phyloP scores from a whole-genome alignment of 2,329 filamentous ascomycete genomes.

The Fusarium oxysporum region DNA sequence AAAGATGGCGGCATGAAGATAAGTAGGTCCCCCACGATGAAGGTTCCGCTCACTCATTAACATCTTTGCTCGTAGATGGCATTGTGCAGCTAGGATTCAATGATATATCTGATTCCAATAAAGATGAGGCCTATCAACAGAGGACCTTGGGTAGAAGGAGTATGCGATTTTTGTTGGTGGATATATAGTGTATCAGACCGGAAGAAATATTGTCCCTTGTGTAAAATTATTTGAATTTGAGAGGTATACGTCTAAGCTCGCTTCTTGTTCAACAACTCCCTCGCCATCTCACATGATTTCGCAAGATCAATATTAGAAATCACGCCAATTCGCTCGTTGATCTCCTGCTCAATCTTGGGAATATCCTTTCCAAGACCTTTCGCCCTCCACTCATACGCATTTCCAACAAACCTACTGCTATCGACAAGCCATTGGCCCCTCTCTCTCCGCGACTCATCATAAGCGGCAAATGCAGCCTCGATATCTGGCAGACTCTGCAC shows the following conservation, averaged over 20 bases:
- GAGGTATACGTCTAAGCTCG: neutral
- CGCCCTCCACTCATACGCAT: constrained; percentile 59
- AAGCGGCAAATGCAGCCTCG: constrained; percentile 50
- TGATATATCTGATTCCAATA: neutral
- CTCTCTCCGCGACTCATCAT: constrained; percentile 62
- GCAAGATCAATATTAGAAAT: constrained; percentile 29
- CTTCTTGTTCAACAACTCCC: neutral
- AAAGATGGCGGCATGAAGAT: neutral
- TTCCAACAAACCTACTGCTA: constrained; percentile 57
- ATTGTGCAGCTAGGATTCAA: no score
- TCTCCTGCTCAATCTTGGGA: constrained; percentile 29
- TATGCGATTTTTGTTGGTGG: no score
- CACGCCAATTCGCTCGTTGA: constrained; percentile 24
- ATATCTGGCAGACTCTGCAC: constrained; percentile 47
- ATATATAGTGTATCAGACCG: neutral
- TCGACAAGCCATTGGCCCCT: constrained; percentile 62
- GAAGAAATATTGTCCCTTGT: no score
- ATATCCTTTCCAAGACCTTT: constrained; percentile 32
- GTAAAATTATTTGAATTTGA: neutral
- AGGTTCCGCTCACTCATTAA: neutral
- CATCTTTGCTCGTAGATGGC: neutral
- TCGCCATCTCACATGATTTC: constrained; percentile 6
- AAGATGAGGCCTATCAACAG: neutral
- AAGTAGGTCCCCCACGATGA: neutral
- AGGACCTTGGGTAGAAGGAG: neutral